Evolutionary conservation across 306 rosid species (phyloP), one percentile per base, ranked within the genome.

Genomic region (Dalbergia cochinchinensis): DNA sequence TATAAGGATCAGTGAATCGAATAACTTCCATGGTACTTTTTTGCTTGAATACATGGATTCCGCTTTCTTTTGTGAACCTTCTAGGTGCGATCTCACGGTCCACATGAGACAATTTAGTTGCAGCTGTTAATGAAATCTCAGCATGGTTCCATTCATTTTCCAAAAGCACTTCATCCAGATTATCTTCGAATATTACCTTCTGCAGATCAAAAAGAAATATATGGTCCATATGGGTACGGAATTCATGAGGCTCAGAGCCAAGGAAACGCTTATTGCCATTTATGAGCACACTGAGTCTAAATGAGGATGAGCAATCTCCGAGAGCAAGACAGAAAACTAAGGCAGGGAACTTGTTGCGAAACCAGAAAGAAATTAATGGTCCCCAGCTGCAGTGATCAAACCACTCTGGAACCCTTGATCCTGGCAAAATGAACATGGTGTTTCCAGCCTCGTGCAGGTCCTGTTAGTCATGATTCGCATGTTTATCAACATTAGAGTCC

Each of bases 341-440:
- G 26, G 20, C 10, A 16, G 60, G 60, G 60, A 54, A 54, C 22
- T 16, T n/a, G 22, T 16, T 18, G 8, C 26, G 60, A 54, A 54
- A 51, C 60, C 60, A 54, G 60, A 74, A 74, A 7, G 79, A 59
- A 20, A 54, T 2, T 0, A 5, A 12, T 18, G 5, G 8, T 9
- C 12, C 69, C 0, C 42, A 11, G 20, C 5, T 7, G n/a, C 7
- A n/a, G 5, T 44, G 26, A 6, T 74, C 10, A 0, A 74, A 42
- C 70, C 60, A 74, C 6, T 60, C 4, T 3, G 58, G 78, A 13
- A 69, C 15, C 45, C 60, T 69, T 48, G n/a, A 42, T 22, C 61
- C 74, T 6, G 74, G 61, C 12, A 69, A 9, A 22, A 0, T 0
- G 12, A 13, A 37, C 11, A 0, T 0, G 9, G 18, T 68, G 35